Evolutionary conservation across 1,284 basidiomycete genomes (phyloP), one percentile per base, ranked within the genome.

Genomic region (Mycena sp.): DNA sequence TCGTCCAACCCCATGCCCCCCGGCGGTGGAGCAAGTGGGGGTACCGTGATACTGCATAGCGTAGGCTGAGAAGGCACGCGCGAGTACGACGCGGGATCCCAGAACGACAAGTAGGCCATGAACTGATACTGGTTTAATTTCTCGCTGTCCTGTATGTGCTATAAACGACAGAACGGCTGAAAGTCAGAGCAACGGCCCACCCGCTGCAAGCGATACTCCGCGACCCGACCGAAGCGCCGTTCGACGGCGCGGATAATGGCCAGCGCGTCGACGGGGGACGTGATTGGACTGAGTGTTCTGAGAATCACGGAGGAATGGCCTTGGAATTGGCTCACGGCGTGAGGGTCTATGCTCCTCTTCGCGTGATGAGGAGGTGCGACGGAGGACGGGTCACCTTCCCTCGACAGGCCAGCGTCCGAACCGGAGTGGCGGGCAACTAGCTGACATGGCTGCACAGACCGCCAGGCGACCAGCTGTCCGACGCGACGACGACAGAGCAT

Each of bases 161-260:
- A 32, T 60, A 38, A 48, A 30, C 49, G 32, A 40, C 35, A 38
- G 10, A 26, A 38, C 21, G n/a, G n/a, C n/a, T 41, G 23, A 21
- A 37, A 19, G 23, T 12, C 6, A 17, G 12, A 4, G 2, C 23
- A 14, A n/a, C n/a, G 7, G 30, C 83, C 61, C 70, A 88, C 87
- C 71, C 82, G 77, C 28, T 71, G 56, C 41, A 87, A 74, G 38
- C 75, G 74, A 61, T 80, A 85, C 60, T 86, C 82, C 30, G 78
- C 74, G 37, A 89, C 72, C 12, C 76, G 75, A 16, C 88, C 88
- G 71, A 84, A 89, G 61, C 81, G 82, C 23, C 78, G 79, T 74
- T 90, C 88, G 23, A 90, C 63, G 3, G 79, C 82, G 41, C 83
- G 82, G 60, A 88, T 69, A 55, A 87, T 77, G 44, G 83, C 76